phyloP scores from a whole-genome alignment of 2,329 filamentous ascomycete species.

The Xylaria multiplex region DNA sequence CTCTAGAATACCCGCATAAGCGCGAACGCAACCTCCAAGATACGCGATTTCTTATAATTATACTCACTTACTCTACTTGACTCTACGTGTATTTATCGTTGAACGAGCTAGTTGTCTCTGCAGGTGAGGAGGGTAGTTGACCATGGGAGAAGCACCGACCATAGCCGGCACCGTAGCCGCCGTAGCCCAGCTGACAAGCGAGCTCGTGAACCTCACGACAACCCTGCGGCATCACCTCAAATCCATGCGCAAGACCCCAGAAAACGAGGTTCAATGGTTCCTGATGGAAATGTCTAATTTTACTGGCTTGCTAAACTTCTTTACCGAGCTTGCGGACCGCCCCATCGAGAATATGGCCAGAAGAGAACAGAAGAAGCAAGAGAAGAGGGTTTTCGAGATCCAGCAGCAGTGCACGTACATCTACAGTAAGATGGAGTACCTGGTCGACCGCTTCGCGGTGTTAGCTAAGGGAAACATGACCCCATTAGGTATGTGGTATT shows the following conservation, averaged over 20 bases:
- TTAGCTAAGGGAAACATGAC: constrained; percentile 16
- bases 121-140: neutral
- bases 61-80: constrained; percentile 1
- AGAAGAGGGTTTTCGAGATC: constrained; percentile 7
- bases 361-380: constrained; percentile 5
- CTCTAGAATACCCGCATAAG: neutral
- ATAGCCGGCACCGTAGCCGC: constrained; percentile 13
- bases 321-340: constrained; percentile 17
- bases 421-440: constrained; percentile 18
- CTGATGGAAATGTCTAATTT: constrained; percentile 26
- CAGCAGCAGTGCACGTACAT: constrained; percentile 25
- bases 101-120: neutral
- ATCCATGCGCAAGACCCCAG: constrained; percentile 17
- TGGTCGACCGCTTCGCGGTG: constrained; percentile 26
- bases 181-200: constrained; percentile 23
- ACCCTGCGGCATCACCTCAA: constrained; percentile 22
- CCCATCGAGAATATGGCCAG: neutral
- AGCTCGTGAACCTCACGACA: constrained; percentile 25
- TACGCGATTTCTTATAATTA: neutral
- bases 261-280: constrained; percentile 22
- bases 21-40: neutral
- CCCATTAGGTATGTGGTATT: constrained; percentile 23
- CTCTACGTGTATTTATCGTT: neutral
- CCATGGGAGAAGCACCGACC: constrained; percentile 21
- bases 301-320: constrained; percentile 25